Conservation (phyloP, 495 filamentous ascomycete genomes). For the Aspergillus affinis region DNA sequence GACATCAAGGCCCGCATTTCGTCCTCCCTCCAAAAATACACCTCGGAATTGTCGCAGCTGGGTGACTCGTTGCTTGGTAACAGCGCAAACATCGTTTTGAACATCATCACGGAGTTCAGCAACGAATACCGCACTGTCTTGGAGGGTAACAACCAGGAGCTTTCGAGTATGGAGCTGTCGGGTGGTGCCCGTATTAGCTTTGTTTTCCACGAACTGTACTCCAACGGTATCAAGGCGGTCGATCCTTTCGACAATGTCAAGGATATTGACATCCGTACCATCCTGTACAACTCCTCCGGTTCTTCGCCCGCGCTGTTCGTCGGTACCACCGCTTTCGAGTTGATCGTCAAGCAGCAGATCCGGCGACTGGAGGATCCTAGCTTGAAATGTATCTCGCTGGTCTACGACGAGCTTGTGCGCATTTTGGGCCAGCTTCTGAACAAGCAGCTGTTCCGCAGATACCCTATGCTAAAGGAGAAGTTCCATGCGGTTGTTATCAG, state of each 20-base stretch:
- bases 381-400: conserved; percentile 91
- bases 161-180: conserved; percentile 91
- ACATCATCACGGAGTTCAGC: conserved; percentile 98
- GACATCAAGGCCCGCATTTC: conserved; percentile 97
- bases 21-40: conserved; percentile 89
- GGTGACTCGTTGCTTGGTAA: conserved; percentile 97
- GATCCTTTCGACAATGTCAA: conserved; percentile 98
- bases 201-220: conserved; percentile 97
- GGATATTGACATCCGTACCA: conserved; percentile 94
- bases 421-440: conserved; percentile 87
- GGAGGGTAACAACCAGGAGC: conserved; percentile 93
- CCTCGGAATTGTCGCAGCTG: conserved; percentile 72
- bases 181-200: conserved; percentile 99
- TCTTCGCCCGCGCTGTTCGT: conserved; percentile 97
- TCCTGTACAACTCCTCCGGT: conserved; percentile 97
- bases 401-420: conserved; percentile 96
- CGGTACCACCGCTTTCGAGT: conserved; percentile 93
- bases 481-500: conserved; percentile 89
- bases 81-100: conserved; percentile 91
- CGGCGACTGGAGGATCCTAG: conserved; percentile 94
- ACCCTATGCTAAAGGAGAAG: conserved; percentile 93
- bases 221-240: conserved; percentile 96
- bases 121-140: conserved; percentile 96
- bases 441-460: conserved; percentile 88
- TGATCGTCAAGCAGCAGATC: conserved; percentile 99